These are phyloP conservation scores for Fragaria ananassa DNA, from an alignment of 306 rosid genomes.

Conservation along the genomic window DNA sequence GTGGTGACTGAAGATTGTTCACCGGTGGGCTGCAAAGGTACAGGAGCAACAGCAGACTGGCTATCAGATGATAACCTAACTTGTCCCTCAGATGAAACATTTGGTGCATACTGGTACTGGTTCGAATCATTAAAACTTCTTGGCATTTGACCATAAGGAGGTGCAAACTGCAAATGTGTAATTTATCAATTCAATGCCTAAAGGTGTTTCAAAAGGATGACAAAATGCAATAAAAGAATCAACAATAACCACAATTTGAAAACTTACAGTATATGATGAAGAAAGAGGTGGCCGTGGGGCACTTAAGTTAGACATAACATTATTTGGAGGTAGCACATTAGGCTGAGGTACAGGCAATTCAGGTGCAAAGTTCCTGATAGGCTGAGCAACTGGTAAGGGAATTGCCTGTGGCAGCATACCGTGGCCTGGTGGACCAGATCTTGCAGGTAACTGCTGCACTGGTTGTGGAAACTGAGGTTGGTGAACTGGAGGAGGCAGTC, in stretches of 20 bases:
- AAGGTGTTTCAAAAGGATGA: conserved; percentile 12
- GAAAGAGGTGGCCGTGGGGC: conserved; percentile 60
- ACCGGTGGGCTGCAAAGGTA: conserved; percentile 42
- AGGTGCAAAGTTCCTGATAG: conserved; percentile 52
- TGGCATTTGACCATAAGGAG: conserved; percentile 68
- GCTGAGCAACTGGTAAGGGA: conserved; percentile 56
- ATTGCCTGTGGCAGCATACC: conserved; percentile 49
- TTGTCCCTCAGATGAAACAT: conserved; percentile 46
- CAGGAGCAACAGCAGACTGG: conserved; percentile 39
- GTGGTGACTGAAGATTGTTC: conserved; percentile 49
- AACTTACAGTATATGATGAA: conserved; percentile 68
- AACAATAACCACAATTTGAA: conserved; percentile 13
- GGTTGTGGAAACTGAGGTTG: conserved; percentile 70
- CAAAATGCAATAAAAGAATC: neutral
- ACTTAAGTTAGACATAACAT: conserved; percentile 53
- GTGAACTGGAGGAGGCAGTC: conserved; percentile 63
- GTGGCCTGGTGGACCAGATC: conserved; percentile 60
- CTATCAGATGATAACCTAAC: conserved; percentile 30
- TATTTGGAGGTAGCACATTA: conserved; percentile 59
- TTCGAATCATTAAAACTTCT: conserved; percentile 42
- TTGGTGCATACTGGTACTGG: conserved; percentile 53
- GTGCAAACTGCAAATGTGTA: conserved; percentile 52
- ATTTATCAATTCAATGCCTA: conserved; percentile 26
- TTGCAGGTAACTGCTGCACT: conserved; percentile 58
- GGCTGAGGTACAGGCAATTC: conserved; percentile 52